phyloP scores from a whole-genome alignment of 306 rosid genomes.

The Sicyos baderoa region DNA sequence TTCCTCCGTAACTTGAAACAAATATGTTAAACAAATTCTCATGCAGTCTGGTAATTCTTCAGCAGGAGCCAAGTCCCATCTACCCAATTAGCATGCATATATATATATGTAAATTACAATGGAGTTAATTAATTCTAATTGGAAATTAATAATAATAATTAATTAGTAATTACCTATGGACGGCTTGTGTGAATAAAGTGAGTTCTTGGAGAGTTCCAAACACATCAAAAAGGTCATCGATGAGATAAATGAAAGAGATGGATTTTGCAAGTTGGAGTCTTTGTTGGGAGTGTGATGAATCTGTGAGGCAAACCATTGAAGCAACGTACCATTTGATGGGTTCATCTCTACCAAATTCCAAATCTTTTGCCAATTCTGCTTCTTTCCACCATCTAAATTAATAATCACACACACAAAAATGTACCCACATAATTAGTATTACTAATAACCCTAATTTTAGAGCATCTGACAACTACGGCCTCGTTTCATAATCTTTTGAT shows the following conservation, averaged over 20 bases:
- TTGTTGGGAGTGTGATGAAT: constrained; percentile 40
- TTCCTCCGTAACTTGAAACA: constrained; percentile 36
- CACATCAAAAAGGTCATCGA: constrained; percentile 62
- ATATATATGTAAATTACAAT: neutral
- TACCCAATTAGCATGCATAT: constrained; percentile 9
- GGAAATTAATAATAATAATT: no score
- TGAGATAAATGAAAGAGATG: constrained; percentile 48
- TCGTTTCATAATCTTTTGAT: no score
- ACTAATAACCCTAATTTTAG: no score
- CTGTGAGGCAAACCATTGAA: constrained; percentile 43
- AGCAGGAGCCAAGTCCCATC: constrained; percentile 44
- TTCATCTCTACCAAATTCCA: constrained; percentile 47
- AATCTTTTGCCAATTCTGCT: constrained; percentile 41
- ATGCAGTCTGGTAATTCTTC: constrained; percentile 44
- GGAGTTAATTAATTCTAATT: neutral
- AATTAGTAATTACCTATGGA: constrained; percentile 35
- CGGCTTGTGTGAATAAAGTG: constrained; percentile 45
- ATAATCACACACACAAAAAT: neutral
- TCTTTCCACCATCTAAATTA: constrained; percentile 56
- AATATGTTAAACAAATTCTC: constrained; percentile 47
- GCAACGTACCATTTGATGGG: constrained; percentile 68
- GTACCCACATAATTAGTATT: no score
- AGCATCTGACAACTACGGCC: no score
- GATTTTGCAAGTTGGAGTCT: constrained; percentile 63
- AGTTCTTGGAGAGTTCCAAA: constrained; percentile 54